Percentiles rank a stretch among this genome's conserved stretches.
phyloP scores from a whole-genome alignment of 352 stramenopile genomes.

The Phytophthora quininea region DNA sequence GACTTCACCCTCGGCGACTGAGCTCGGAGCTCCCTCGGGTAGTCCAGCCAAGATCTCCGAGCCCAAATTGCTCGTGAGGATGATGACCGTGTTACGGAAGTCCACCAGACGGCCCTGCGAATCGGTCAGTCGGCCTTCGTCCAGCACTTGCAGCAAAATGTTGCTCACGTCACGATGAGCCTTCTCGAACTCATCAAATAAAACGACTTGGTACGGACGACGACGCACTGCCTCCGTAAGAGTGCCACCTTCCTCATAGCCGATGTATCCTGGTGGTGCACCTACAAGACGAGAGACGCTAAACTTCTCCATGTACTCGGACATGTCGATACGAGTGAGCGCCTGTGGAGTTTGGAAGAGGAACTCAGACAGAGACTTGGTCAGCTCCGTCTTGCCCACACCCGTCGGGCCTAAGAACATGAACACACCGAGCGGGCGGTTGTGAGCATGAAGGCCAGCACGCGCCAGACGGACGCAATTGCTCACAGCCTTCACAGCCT shows the following conservation, averaged over 20 bases:
- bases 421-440: slow-evolving; percentile 94
- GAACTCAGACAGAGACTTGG: slow-evolving; percentile 94
- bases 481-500: slow-evolving; percentile 91
- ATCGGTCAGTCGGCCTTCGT: slow-evolving; percentile 94
- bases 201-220: slow-evolving; percentile 94
- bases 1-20: slow-evolving; percentile 78
- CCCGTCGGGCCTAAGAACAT: slow-evolving; percentile 95
- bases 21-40: slow-evolving; percentile 59
- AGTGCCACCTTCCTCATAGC: slow-evolving; percentile 95
- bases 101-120: slow-evolving; percentile 95
- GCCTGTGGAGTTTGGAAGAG: slow-evolving; percentile 96
- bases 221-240: slow-evolving; percentile 95
- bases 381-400: slow-evolving; percentile 97
- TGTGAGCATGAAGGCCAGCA: slow-evolving; percentile 94
- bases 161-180: slow-evolving; percentile 97
- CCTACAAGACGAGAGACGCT: slow-evolving; percentile 93
- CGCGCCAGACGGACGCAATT: slow-evolving; percentile 92
- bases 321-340: slow-evolving; percentile 97
- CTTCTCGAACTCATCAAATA: slow-evolving; percentile 99
- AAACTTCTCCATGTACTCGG: slow-evolving; percentile 98
- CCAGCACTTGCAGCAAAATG: slow-evolving; percentile 93
- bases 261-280: slow-evolving; percentile 92
- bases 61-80: slow-evolving; percentile 98
- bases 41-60: slow-evolving; percentile 84
- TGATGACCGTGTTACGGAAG: slow-evolving; percentile 98